Conservation (phyloP, 495 filamentous ascomycete species). For the Podospora didyma region DNA sequence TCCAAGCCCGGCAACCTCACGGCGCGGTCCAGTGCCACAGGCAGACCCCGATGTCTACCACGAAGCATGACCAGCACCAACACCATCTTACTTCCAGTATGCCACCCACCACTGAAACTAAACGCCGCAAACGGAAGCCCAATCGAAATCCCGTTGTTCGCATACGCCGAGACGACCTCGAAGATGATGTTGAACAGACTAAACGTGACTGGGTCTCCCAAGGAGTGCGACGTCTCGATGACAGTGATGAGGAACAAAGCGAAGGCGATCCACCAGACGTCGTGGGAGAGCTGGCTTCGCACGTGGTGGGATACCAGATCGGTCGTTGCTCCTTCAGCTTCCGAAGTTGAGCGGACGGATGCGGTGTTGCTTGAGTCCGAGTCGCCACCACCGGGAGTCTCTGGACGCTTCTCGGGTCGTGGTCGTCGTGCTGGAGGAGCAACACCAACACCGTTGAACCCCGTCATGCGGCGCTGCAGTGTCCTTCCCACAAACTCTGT, state of each 20-base stretch:
- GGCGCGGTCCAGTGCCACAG: constrained; percentile 75
- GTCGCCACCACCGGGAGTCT: no score
- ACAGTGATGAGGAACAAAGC: constrained; percentile 68
- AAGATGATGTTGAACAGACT: constrained; percentile 83
- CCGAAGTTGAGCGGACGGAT: no score
- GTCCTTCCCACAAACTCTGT: not conserved
- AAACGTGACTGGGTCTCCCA: constrained; percentile 60
- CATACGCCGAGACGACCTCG: constrained; percentile 77
- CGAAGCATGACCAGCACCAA: constrained; percentile 75
- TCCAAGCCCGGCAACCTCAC: constrained; percentile 65
- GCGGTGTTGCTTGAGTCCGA: no score
- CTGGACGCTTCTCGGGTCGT: no score
- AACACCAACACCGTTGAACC: not conserved
- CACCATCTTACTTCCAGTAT: constrained; percentile 68
- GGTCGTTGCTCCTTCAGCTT: not conserved
- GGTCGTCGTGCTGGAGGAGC: no score
- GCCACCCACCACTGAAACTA: constrained; percentile 54
- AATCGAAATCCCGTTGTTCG: constrained; percentile 76
- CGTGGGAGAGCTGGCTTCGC: constrained; percentile 75
- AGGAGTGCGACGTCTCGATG: constrained; percentile 65
- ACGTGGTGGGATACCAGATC: not conserved
- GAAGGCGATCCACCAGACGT: constrained; percentile 79
- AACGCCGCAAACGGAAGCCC: constrained; percentile 72
- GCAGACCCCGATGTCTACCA: constrained; percentile 73
- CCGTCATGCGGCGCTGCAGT: not conserved